Percentiles rank a stretch among this genome's conserved stretches.
Conservation (phyloP, 352 stramenopile species). For the Detonula confervacea region DNA sequence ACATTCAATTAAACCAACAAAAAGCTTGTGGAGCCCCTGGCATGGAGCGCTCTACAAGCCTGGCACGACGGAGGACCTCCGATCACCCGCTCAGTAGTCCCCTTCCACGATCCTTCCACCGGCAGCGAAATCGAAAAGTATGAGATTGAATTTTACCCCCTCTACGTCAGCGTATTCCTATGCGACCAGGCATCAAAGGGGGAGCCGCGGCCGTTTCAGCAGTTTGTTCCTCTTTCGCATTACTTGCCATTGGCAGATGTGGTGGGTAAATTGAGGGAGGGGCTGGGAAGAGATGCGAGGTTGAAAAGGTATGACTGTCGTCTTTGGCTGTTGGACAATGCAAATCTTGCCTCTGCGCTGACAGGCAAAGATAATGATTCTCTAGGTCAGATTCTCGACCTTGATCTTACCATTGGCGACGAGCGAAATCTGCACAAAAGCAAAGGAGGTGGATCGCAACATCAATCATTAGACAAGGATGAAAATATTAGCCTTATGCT, state of each 20-base stretch:
- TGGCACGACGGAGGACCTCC: slow-evolving; percentile 85
- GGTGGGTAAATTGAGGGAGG: slow-evolving; percentile 73
- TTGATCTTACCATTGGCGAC: slow-evolving; percentile 73
- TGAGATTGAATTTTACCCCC: slow-evolving; percentile 84
- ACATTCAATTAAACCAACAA: too few relatives aligned
- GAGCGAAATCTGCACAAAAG: slow-evolving; percentile 65
- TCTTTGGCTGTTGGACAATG: slow-evolving; percentile 75
- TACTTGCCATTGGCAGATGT: slow-evolving; percentile 68
- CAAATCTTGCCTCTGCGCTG: too few relatives aligned
- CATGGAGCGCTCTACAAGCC: slow-evolving; percentile 80
- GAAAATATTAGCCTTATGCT: slow-evolving; percentile 76
- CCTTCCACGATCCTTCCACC: too few relatives aligned
- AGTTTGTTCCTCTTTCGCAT: slow-evolving; percentile 72
- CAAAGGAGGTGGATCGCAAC: too few relatives aligned
- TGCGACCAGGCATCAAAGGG: slow-evolving; percentile 71
- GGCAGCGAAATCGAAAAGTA: slow-evolving; percentile 65
- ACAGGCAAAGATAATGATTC: slow-evolving; percentile 31
- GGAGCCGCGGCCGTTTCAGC: slow-evolving; percentile 83
- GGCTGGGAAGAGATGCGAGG: slow-evolving; percentile 67
- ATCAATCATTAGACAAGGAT: slow-evolving; percentile 31
- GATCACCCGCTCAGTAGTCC: slow-evolving; percentile 76
- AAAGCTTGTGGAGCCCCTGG: slow-evolving; percentile 80
- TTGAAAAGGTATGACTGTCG: slow-evolving; percentile 46
- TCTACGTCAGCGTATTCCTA: slow-evolving; percentile 82
- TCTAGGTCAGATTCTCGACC: slow-evolving; percentile 75